Evolutionary conservation across 2,329 filamentous ascomycete genomes (phyloP).

Genomic region (Dryadomyces quercus-mongolicae): DNA sequence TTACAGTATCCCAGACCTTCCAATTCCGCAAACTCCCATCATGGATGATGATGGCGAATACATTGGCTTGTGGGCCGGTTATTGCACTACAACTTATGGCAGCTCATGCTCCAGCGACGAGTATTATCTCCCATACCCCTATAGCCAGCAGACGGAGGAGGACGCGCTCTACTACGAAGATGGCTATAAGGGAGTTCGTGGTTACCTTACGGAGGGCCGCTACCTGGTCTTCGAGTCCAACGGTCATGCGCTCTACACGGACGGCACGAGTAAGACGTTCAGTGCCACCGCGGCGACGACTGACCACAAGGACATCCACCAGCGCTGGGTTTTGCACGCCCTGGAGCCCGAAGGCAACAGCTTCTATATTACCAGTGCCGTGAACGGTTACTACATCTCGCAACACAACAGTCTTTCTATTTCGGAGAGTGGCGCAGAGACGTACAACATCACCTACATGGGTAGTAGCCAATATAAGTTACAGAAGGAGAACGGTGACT

Average conservation of each 20-base stretch:
- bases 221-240: slow-evolving; percentile 37
- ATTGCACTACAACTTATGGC: slow-evolving; percentile 22
- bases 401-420: slow-evolving; percentile 11
- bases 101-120: slow-evolving; percentile 14
- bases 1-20: slow-evolving; percentile 32
- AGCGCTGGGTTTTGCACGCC: slow-evolving; percentile 39
- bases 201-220: slow-evolving; percentile 40
- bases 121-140: slow-evolving; percentile 27
- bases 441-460: slow-evolving; percentile 14
- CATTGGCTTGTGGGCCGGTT: slow-evolving; percentile 31
- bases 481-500: slow-evolving; percentile 16
- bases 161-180: slow-evolving; percentile 31
- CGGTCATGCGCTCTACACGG: slow-evolving; percentile 29
- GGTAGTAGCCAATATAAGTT: slow-evolving; percentile 14
- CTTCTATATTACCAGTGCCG: slow-evolving; percentile 17
- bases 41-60: slow-evolving; percentile 26
- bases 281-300: slow-evolving; percentile 16
- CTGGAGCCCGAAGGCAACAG: slow-evolving; percentile 14
- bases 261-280: slow-evolving; percentile 8
- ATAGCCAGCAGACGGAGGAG: slow-evolving; percentile 25
- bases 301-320: slow-evolving; percentile 25
- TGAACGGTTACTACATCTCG: slow-evolving; percentile 14
- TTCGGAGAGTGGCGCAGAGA: slow-evolving; percentile 13
- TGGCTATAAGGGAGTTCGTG: slow-evolving; percentile 40
- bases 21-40: slow-evolving; percentile 29